These are phyloP conservation scores for Euphorbia lathyris DNA, from an alignment of 345 rosid genomes.

Conservation along the genomic window DNA sequence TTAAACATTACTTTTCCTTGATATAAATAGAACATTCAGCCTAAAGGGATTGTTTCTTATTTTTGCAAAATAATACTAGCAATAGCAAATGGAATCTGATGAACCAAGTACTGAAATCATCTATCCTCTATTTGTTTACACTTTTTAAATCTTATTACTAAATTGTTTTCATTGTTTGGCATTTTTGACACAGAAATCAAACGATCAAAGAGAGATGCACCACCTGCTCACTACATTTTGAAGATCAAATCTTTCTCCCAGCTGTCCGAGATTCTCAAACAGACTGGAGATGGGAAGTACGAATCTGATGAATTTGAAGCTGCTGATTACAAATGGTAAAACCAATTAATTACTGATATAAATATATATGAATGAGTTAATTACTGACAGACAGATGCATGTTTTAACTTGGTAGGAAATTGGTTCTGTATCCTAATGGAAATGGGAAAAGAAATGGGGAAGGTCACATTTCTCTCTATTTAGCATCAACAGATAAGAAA, in stretches of 20 bases:
- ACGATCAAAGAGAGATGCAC: constrained; percentile 17
- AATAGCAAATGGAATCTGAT: too few relatives aligned
- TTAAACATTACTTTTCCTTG: too few relatives aligned
- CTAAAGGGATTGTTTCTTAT: too few relatives aligned
- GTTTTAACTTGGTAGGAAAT: background rate
- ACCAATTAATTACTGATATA: too few relatives aligned
- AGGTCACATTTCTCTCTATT: constrained; percentile 1
- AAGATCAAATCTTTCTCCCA: constrained; percentile 36
- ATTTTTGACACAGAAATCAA: background rate
- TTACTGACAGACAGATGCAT: too few relatives aligned
- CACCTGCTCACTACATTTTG: constrained; percentile 36
- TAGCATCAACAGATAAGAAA: background rate
- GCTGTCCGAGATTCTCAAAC: background rate
- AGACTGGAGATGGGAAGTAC: constrained; percentile 20
- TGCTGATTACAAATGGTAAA: constrained; percentile 42
- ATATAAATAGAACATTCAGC: too few relatives aligned
- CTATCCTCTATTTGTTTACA: too few relatives aligned
- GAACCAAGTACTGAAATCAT: too few relatives aligned
- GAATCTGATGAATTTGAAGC: constrained; percentile 40
- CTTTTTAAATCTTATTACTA: too few relatives aligned
- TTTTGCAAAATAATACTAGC: too few relatives aligned
- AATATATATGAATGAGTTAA: too few relatives aligned
- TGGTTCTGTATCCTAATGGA: constrained; percentile 5
- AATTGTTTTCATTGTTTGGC: too few relatives aligned
- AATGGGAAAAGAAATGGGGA: background rate